Evolutionary conservation across 306 rosid species (phyloP).

Genomic region (Dryas octopetala): DNA sequence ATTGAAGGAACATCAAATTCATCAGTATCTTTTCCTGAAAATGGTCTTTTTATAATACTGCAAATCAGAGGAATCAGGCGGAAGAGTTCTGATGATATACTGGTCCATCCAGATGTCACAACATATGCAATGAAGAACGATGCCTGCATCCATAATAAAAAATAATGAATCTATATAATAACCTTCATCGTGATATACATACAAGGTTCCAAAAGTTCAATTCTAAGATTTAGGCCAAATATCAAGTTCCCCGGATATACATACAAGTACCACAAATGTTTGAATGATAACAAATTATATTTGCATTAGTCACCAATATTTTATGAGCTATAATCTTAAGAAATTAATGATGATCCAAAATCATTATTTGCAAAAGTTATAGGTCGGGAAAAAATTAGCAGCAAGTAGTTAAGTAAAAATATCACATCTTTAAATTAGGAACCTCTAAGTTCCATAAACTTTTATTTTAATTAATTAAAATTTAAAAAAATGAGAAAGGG

Average conservation of each 20-base stretch:
- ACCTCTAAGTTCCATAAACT: neutral
- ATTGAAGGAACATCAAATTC: slow-evolving; percentile 63
- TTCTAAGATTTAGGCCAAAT: neutral
- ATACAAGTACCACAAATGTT: neutral
- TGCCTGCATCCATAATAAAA: slow-evolving; percentile 54
- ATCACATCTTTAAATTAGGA: neutral
- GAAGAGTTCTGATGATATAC: slow-evolving; percentile 62
- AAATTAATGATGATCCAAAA: neutral
- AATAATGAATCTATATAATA: slow-evolving; percentile 8
- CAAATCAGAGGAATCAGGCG: slow-evolving; percentile 45
- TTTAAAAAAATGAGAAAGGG: neutral
- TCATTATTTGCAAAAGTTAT: neutral
- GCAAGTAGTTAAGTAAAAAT: neutral
- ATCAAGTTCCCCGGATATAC: neutral
- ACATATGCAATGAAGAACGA: slow-evolving; percentile 79
- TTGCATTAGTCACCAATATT: neutral
- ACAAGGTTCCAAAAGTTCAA: neutral
- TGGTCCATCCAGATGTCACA: slow-evolving; percentile 66
- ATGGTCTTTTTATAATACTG: slow-evolving; percentile 39
- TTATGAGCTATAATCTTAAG: neutral
- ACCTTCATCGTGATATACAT: neutral
- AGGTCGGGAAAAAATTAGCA: neutral
- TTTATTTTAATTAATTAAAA: neutral
- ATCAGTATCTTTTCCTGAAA: slow-evolving; percentile 25
- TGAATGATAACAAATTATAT: neutral